Conservation (phyloP, 108 stramenopile genomes). For the Cafeteria roenbergensis region DNA sequence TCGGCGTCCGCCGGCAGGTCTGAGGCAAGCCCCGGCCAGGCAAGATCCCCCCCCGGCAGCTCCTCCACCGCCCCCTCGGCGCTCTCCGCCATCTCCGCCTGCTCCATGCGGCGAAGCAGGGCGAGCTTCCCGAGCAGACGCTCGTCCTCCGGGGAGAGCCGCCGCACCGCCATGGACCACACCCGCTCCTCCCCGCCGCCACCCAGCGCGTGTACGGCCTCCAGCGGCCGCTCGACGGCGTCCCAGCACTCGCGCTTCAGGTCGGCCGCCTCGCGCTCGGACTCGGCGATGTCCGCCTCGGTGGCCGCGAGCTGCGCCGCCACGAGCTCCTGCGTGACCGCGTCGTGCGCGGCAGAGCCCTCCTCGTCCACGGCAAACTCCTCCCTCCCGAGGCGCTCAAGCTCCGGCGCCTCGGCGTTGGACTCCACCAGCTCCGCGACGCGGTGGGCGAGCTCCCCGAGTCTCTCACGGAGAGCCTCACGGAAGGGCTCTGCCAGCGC, state of each 20-base stretch:
- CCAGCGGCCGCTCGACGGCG: slow-evolving; percentile 16
- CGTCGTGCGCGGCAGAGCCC: background rate
- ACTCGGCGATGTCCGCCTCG: slow-evolving; percentile 2
- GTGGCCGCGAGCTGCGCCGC: slow-evolving; percentile 2
- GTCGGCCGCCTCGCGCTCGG: background rate
- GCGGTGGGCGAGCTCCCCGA: no score
- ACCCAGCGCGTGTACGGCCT: slow-evolving; percentile 5
- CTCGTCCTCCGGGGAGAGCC: slow-evolving; percentile 1
- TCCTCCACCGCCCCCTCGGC: background rate
- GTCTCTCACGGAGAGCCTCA: no score
- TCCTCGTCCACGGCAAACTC: slow-evolving; percentile 25
- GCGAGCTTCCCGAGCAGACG: slow-evolving; percentile 10
- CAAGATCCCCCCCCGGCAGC: background rate
- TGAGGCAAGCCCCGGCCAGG: background rate
- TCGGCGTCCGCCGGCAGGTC: slow-evolving; percentile 4
- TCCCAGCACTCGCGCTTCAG: slow-evolving; percentile 27
- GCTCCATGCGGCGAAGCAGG: slow-evolving; percentile 19
- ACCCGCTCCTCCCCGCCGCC: slow-evolving; percentile 1
- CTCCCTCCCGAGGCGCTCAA: slow-evolving; percentile 22
- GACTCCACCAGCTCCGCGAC: no score
- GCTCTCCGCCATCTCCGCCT: slow-evolving; percentile 6
- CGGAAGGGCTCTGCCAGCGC: no score
- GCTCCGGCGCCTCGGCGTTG: slow-evolving; percentile 10
- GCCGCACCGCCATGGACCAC: slow-evolving; percentile 16
- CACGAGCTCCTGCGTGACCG: background rate